These are phyloP conservation scores for Penicillium frequentans DNA, from an alignment of 2,329 filamentous ascomycete species.

Conservation along the genomic window DNA sequence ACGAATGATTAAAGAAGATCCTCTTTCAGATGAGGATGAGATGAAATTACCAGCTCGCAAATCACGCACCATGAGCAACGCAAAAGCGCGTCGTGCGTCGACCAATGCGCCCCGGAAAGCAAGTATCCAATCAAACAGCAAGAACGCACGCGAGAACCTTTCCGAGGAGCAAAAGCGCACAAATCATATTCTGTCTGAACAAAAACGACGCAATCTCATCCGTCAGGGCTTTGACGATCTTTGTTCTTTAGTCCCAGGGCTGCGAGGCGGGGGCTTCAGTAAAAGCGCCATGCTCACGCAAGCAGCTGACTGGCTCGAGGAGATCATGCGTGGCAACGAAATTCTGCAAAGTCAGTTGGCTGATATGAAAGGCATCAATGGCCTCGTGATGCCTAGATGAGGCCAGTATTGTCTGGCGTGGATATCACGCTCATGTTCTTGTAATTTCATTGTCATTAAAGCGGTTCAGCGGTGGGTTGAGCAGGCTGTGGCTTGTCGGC, in stretches of 20 bases:
- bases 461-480: constrained; percentile 29
- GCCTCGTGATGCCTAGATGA: constrained; percentile 38
- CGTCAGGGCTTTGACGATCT: constrained; percentile 81
- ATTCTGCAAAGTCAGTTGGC: constrained; percentile 56
- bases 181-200: constrained; percentile 85
- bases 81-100: constrained; percentile 35
- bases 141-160: constrained; percentile 58
- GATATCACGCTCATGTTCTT: constrained; percentile 19
- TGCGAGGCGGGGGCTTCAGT: constrained; percentile 73
- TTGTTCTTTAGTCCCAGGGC: constrained; percentile 71
- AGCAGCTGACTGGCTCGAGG: constrained; percentile 75
- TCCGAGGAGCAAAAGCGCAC: constrained; percentile 77
- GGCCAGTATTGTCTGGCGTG: constrained; percentile 13
- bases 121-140: constrained; percentile 29
- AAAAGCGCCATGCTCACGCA: constrained; percentile 78
- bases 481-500: constrained; percentile 10
- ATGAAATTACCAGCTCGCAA: constrained; percentile 46
- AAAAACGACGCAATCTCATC: constrained; percentile 80
- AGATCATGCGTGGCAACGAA: constrained; percentile 68
- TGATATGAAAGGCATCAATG: constrained; percentile 44
- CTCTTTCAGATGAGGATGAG: constrained; percentile 36
- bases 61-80: constrained; percentile 45
- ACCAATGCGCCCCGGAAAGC: constrained; percentile 38
- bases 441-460: constrained; percentile 6
- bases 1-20: constrained; percentile 40